Base-by-base conservation (phyloP, 768 basidiomycete genomes). In the Naganishia friedmannii region DNA sequence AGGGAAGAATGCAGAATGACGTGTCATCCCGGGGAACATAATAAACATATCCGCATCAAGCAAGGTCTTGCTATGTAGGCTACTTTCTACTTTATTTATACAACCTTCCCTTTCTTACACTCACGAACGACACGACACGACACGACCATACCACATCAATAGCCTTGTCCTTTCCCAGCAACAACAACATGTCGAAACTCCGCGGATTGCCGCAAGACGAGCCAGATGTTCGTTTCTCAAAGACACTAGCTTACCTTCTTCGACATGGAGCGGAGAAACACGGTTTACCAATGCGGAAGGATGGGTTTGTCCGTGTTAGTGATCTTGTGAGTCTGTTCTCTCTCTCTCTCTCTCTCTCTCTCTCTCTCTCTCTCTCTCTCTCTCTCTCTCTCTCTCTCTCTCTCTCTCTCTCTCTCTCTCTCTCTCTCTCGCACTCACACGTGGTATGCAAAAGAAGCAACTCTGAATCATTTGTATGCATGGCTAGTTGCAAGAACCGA, bases 191-290 rank as follows among this genome's bases (percentile, higher is more conserved):
- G 60, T 63, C 69, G 1, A 65, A 70, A 46, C 39, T 72, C 7
- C 67, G 71, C 23, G 71, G 71, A 13, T 42, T 72, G 17, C 53
- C 53, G 19, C 63, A 72, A 45, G 71, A 72, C 29, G 48, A 53
- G 21, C 31, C 32, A 6, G 87, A 89, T 58, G 86, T 90, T 7
- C 85, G 87, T 13, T 74, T 90, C 17, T 92, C 91, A 17, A 97
- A 96, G 81, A 90, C 91, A 0, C 82, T 98, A 10, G 89, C 93
- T 0, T 97, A 90, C 86, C 83, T 98, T 29, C 86, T 98, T n/a
- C 86, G 94, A 3, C 95, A 98, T 79, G 92, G 90, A 0, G 92
- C 93, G 23, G 84, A 86, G 73, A 86, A 86, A 45, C 88, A 94
- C 71, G 87, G 88, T 0, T 77, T 97, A 5, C 75, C 82, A 4